phyloP scores from a whole-genome alignment of 768 basidiomycete genomes.

The Psilocybe subaeruginosa region DNA sequence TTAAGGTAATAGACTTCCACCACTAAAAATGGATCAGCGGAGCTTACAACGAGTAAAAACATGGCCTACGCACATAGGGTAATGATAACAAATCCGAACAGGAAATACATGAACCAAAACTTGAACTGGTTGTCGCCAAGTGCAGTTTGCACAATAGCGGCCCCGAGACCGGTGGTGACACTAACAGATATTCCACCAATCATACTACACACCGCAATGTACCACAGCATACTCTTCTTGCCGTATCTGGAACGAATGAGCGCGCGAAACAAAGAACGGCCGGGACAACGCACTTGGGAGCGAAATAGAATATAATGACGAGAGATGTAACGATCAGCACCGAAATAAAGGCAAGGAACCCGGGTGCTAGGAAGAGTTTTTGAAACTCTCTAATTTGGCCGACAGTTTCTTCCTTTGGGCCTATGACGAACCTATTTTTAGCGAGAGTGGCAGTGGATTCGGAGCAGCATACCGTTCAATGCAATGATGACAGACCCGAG shows the following conservation, averaged over 20 bases:
- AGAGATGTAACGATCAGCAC: conserved; percentile 67
- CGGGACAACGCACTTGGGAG: conserved; percentile 59
- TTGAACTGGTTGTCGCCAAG: conserved; percentile 89
- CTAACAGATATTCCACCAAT: conserved; percentile 96
- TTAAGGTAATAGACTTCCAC: conserved; percentile 96
- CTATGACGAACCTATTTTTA: conserved; percentile 32
- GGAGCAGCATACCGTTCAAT: conserved; percentile 66
- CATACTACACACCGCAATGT: conserved; percentile 93
- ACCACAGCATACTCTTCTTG: conserved; percentile 93
- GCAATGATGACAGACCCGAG: conserved; percentile 90
- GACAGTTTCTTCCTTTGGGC: conserved; percentile 71
- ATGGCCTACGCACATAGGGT: conserved; percentile 68
- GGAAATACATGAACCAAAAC: conserved; percentile 90
- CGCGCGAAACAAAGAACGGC: neutral
- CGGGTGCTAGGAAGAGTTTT: conserved; percentile 77
- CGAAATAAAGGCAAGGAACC: conserved; percentile 76
- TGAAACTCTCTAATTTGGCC: conserved; percentile 76
- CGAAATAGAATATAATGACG: conserved; percentile 81
- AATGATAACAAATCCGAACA: conserved; percentile 78
- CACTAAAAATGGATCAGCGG: conserved; percentile 41
- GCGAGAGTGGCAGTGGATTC: conserved; percentile 19
- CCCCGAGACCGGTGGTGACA: conserved; percentile 92
- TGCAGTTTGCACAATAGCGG: conserved; percentile 83
- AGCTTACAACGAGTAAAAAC: conserved; percentile 5
- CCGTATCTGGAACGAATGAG: conserved; percentile 58